Base-by-base conservation (phyloP, 371 early-diverging fungal genomes). In the Saksenaea oblongispora region DNA sequence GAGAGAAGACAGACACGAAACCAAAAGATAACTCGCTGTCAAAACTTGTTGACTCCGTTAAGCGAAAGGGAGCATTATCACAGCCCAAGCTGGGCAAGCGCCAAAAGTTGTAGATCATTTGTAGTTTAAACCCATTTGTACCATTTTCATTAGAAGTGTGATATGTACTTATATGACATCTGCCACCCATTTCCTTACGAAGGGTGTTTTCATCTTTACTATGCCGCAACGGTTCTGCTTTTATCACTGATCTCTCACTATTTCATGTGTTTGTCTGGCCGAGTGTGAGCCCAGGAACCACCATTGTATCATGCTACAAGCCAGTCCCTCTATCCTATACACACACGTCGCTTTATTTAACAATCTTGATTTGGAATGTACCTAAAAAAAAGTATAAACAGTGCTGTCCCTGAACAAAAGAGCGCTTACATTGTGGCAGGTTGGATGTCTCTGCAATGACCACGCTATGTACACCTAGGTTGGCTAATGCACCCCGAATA, bases 341-440 rank as follows among this genome's bases (percentile, higher is more conserved):
- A 31, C 7, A 31, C 31, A 31, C 7, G n/a, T 31, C 31, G 31
- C 31, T 56, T 67, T 71, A 75, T 70, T 86, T 85, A 10, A 87
- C 86, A 41, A 91, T 88, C 64, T 93, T 94, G 76, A 95, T 93
- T 73, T 95, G 95, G 70, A 95, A 95, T 44, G 94, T 92, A 68
- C 92, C 71, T 65, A 51, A 63, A 36, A 42, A 26, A 36, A 56
- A 54, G 17, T 26, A 41, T 41, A 15, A 26, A 28, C 11, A 24
- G 3, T 28, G 14, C 14, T 5, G 2, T 27, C 1, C 36, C 8
- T 34, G 27, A 2, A 34, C n/a, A 61, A 34, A 13, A n/a, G 27
- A 35, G 35, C n/a, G 51, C 74, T 82, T 91, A 89, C 95, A 96
- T 85, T 94, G 94, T 27, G 98, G 98, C 18, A 95, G 74, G 36